phyloP scores from a whole-genome alignment of 177 flowering plant genomes.

The Vitis hybrid region DNA sequence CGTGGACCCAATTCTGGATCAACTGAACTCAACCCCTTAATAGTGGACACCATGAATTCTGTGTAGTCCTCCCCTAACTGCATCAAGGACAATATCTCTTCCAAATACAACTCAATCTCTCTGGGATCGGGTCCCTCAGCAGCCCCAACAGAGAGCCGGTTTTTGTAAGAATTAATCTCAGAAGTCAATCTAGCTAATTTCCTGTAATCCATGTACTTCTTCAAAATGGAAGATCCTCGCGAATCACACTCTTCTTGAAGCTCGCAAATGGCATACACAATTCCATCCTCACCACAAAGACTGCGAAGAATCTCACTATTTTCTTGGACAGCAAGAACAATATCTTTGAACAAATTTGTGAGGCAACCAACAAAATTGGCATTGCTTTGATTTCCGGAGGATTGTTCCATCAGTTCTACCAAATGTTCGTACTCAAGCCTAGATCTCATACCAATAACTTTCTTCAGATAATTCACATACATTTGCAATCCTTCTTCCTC shows the following conservation, averaged over 20 bases:
- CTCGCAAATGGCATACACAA: conserved; percentile 85
- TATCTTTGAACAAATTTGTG: conserved; percentile 85
- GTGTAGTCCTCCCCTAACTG: conserved; percentile 92
- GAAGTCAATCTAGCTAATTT: conserved; percentile 60
- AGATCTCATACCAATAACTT: conserved; percentile 73
- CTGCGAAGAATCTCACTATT: conserved; percentile 66
- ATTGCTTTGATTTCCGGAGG: conserved; percentile 20
- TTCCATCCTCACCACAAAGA: conserved; percentile 85
- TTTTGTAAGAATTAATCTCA: conserved; percentile 77
- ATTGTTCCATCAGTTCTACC: conserved; percentile 63
- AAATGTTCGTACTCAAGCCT: conserved; percentile 72
- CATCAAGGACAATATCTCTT: conserved; percentile 74
- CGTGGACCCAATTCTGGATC: conserved; percentile 78
- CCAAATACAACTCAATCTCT: conserved; percentile 80
- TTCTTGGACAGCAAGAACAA: conserved; percentile 85
- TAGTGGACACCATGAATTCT: conserved; percentile 85
- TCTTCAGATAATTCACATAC: conserved; percentile 77
- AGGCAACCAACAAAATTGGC: conserved; percentile 71
- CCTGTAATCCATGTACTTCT: conserved; percentile 82
- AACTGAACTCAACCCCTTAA: conserved; percentile 68
- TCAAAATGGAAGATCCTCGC: conserved; percentile 61
- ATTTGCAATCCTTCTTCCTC: conserved; percentile 85
- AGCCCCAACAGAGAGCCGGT: conserved; percentile 61
- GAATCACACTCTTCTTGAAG: conserved; percentile 93
- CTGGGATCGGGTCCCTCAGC: conserved; percentile 91